Base-by-base conservation (phyloP, 2,329 filamentous ascomycete species). In the Trichoderma harzianum region DNA sequence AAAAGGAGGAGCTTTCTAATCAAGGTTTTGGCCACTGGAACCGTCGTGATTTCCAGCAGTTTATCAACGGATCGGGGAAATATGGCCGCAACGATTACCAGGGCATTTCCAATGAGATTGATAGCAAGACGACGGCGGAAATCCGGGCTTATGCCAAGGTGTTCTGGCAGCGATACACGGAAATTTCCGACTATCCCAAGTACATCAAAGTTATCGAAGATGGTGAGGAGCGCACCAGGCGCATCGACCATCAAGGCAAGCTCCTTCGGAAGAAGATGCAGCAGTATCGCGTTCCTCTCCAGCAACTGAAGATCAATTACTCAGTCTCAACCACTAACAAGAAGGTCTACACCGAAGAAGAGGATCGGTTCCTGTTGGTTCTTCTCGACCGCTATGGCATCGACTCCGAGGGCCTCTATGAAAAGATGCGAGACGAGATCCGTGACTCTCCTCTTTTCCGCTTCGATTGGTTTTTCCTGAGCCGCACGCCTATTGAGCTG, bases 401-500 rank as follows among this genome's bases (percentile, higher is more conserved):
- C 43, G 97, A 99, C 79, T 92, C 92, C 1, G 95, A 98, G 77
- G 90, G 90, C 39, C 88, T 99, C 74, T 97, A 96, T 80, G 96
- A 99, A 77, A 91, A 91, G 80, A 97, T 99, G 79, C 92, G 96
- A n/a, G 95, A 98, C 75, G 96, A 98, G 80, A 97, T 99, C 75
- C 92, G 95, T 39, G 94, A 98, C 75, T 95, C 92, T 71, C 95
- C 96, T 11, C 86, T 99, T 4, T 99, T 99, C 88, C 91, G 96
- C 51, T 99, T 99, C 78, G 96, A 99, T 80, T 99, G 97, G 97
- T 99, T 99, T 85, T 98, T 99, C 86, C 87, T 99, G 53, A 97
- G 93, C 80, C 90, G 96, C 60, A 99, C 95, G 5, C 94, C 96
- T 0, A 91, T 95, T 64, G 96, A 99, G 82, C 92, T 99, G 76